These are phyloP conservation scores for Paracoccidioides lutzii DNA, from an alignment of 2,329 filamentous ascomycete genomes.

Conservation along the genomic window DNA sequence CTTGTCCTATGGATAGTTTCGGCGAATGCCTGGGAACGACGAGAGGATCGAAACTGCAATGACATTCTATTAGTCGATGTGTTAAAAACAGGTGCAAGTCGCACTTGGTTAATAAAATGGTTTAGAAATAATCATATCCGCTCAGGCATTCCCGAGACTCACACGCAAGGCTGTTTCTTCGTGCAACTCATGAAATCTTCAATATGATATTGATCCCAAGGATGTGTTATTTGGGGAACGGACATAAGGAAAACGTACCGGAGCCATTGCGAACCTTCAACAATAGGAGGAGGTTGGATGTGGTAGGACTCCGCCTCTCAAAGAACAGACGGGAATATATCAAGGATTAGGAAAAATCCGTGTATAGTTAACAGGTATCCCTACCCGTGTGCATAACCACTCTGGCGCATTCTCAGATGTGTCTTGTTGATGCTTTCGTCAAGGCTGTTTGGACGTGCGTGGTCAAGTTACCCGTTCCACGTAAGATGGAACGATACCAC, in stretches of 20 bases:
- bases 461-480: background rate
- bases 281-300: background rate
- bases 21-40: slow-evolving; percentile 39
- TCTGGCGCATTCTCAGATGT: background rate
- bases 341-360: background rate
- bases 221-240: background rate
- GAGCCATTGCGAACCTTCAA: background rate
- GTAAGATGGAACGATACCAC: background rate
- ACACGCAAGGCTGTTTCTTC: background rate
- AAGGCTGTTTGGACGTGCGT: no score
- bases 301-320: background rate
- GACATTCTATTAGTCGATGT: background rate
- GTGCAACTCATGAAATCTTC: background rate
- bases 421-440: background rate
- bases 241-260: background rate
- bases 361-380: background rate
- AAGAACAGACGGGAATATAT: background rate
- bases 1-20: slow-evolving; percentile 32
- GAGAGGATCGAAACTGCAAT: slow-evolving; percentile 42
- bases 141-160: background rate
- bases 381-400: background rate
- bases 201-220: background rate
- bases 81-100: background rate
- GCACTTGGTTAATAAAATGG: background rate
- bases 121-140: background rate